These are phyloP conservation scores for Suillus clintonianus DNA, from an alignment of 768 basidiomycete genomes.

Conservation along the genomic window DNA sequence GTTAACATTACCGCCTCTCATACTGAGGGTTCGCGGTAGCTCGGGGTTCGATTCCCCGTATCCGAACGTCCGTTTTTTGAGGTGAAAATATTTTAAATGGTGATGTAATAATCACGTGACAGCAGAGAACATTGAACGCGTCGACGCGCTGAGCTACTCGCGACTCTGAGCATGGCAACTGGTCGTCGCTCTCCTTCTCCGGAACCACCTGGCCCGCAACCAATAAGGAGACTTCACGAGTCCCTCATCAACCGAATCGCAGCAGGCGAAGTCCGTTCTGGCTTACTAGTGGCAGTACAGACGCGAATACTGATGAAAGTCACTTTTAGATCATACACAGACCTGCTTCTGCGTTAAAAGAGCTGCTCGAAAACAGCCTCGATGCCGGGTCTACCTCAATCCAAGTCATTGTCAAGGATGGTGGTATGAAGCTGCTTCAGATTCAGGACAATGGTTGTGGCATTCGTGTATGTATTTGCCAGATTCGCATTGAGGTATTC, in stretches of 20 bases:
- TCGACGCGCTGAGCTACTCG: not conserved
- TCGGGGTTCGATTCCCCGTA: slow-evolving; percentile 62
- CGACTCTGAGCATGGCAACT: not conserved
- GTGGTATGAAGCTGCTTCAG: slow-evolving; percentile 91
- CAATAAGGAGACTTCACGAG: slow-evolving; percentile 78
- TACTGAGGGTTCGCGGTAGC: slow-evolving; percentile 41
- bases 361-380: slow-evolving; percentile 92
- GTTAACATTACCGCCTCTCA: slow-evolving; percentile 6
- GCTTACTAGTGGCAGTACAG: not conserved
- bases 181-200: slow-evolving; percentile 10
- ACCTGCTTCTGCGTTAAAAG: slow-evolving; percentile 94
- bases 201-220: slow-evolving; percentile 46
- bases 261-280: slow-evolving; percentile 57
- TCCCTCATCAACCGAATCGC: slow-evolving; percentile 91
- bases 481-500: not conserved
- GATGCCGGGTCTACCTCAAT: slow-evolving; percentile 91
- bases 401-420: slow-evolving; percentile 88
- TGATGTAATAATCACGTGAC: not conserved
- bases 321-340: slow-evolving; percentile 74
- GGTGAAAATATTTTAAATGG: no score
- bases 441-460: slow-evolving; percentile 98
- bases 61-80: slow-evolving; percentile 27
- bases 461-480: slow-evolving; percentile 65
- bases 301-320: slow-evolving; percentile 15
- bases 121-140: not conserved